Conservation (phyloP, 352 stramenopile genomes). For the Phytophthora boehmeriae region DNA sequence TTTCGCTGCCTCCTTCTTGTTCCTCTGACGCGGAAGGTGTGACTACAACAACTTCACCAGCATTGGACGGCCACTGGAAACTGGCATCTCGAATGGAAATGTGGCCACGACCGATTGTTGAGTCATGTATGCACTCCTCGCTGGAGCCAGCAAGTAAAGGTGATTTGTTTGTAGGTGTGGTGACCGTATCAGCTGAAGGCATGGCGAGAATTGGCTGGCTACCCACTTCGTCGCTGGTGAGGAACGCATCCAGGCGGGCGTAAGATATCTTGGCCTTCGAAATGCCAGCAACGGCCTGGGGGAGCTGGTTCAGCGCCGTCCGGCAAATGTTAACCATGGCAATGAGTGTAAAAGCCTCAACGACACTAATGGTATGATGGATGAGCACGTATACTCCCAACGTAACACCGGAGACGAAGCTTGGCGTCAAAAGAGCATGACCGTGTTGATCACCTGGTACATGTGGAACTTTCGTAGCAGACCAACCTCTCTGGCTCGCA, state of each 20-base stretch:
- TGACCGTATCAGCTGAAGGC: not conserved
- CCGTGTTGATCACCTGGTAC: conserved; percentile 45
- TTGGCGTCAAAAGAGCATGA: conserved; percentile 41
- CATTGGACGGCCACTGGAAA: conserved; percentile 35
- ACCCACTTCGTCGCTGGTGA: conserved; percentile 20
- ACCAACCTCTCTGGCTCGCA: conserved; percentile 47
- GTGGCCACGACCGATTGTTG: conserved; percentile 5
- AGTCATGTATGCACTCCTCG: not conserved
- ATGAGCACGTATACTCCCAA: conserved; percentile 35
- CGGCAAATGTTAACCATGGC: conserved; percentile 40
- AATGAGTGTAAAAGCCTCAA: conserved; percentile 36
- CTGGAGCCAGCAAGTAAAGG: conserved; percentile 1
- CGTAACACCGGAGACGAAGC: conserved; percentile 24
- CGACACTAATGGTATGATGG: conserved; percentile 23
- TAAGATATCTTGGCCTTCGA: conserved; percentile 36
- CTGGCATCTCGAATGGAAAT: conserved; percentile 24
- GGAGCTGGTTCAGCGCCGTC: conserved; percentile 24
- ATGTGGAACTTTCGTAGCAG: conserved; percentile 41
- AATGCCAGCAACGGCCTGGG: conserved; percentile 19
- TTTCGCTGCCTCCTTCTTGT: not conserved
- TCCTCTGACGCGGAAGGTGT: conserved; percentile 14
- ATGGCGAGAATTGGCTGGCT: not conserved
- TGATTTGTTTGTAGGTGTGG: not conserved
- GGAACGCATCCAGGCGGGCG: conserved; percentile 27
- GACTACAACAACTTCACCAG: conserved; percentile 18